Base-by-base conservation (phyloP, 1,284 basidiomycete genomes). In the Exobasidium cylindrosporum region DNA sequence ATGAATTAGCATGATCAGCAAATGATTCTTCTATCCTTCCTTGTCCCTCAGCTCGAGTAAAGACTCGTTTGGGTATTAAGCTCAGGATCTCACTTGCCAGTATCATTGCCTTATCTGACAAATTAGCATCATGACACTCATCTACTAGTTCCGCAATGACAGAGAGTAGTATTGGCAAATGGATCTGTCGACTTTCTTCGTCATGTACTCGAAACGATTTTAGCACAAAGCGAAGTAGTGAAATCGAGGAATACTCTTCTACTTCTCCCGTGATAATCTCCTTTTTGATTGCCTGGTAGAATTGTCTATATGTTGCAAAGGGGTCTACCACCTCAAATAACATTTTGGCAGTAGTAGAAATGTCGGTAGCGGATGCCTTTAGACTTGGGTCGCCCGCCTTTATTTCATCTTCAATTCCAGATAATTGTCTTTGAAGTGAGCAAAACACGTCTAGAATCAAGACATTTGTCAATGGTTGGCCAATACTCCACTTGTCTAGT, bases 401-500 rank as follows among this genome's bases (percentile, higher is more conserved):
- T 28, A 14, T 13, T 23, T 35, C 28, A 24, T 35, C 17, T 45
- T 85, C 62, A 66, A 89, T 88, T 78, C 90, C 90, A 78, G 88
- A 88, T 54, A 83, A 82, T 44, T 82, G 82, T 44, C 83, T 86
- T 11, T 32, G 87, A 80, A 40, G 83, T 1, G 89, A 86, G 57
- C 84, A 86, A 75, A 95, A 87, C 0, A 89, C 85, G 67, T 96
- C 90, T 61, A 91, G 86, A 3, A 91, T 86, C 35, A 97, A 82
- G 1, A 83, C 84, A 50, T 90, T 87, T 0, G 92, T 94, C 28
- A 98, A 81, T 0, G 86, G 84, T 21, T 86, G 86, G 0, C 95
- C 95, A 56, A 98, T 88, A 80, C 97, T 93, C 90, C 92, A 97
- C 80, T 96, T 96, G 81, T 99, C 96, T 66, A 97, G 83, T 17